Conservation (phyloP, 768 basidiomycete genomes). For the Tricholoma flavovirens region DNA sequence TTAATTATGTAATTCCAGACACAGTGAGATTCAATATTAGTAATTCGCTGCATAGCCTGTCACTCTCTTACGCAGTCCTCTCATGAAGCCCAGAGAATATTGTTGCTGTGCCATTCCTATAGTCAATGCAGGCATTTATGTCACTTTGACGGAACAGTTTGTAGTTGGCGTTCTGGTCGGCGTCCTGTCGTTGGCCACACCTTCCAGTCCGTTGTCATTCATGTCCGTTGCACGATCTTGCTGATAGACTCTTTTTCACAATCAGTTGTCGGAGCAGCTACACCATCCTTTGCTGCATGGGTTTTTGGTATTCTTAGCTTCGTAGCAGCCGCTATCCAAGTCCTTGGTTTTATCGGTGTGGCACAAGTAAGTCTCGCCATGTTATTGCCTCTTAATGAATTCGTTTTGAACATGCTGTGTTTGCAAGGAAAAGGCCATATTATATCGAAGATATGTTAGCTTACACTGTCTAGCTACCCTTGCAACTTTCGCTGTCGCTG, state of each 20-base stretch:
- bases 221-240: background rate
- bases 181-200: conserved; percentile 70
- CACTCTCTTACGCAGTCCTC: conserved; percentile 23
- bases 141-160: conserved; percentile 72
- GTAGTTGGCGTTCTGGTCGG: conserved; percentile 60
- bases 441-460: conserved; percentile 65
- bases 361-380: conserved; percentile 47
- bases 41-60: background rate
- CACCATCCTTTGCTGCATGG: conserved; percentile 69
- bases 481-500: conserved; percentile 69
- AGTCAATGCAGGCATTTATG: conserved; percentile 86
- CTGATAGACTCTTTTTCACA: conserved; percentile 10
- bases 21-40: too few relatives aligned
- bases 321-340: conserved; percentile 67
- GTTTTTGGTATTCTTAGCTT: conserved; percentile 77
- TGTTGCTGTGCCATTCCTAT: conserved; percentile 93
- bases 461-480: conserved; percentile 51
- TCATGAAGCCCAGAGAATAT: conserved; percentile 77
- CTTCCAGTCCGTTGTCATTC: conserved; percentile 55
- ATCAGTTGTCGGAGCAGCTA: conserved; percentile 88
- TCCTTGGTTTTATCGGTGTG: conserved; percentile 84
- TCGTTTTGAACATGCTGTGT: conserved; percentile 3
- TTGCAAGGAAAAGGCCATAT: conserved; percentile 57
- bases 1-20: background rate
- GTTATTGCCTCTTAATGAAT: background rate